Conservation (phyloP, 2,329 filamentous ascomycete genomes). For the Triangularia setosa region DNA sequence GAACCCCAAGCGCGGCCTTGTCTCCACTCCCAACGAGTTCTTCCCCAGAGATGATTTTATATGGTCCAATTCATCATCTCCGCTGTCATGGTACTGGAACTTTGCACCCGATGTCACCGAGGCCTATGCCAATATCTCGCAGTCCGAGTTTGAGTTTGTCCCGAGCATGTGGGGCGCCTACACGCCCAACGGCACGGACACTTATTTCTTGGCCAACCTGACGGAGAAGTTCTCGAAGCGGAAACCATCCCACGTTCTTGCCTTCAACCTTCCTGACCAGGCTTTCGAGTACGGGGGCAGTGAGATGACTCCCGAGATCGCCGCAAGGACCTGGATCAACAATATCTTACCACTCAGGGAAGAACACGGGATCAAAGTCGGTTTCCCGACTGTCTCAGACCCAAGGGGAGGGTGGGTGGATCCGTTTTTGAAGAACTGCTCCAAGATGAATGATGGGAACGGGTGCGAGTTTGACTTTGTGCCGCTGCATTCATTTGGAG, state of each 20-base stretch:
- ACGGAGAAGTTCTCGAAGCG: slow-evolving; percentile 47
- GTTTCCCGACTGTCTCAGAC: slow-evolving; percentile 58
- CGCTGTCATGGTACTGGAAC: slow-evolving; percentile 82
- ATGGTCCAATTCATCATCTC: slow-evolving; percentile 54
- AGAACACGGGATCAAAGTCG: slow-evolving; percentile 58
- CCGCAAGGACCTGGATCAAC: slow-evolving; percentile 64
- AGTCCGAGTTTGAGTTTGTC: slow-evolving; percentile 64
- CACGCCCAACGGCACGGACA: slow-evolving; percentile 41
- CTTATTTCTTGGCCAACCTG: slow-evolving; percentile 58
- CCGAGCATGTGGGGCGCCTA: slow-evolving; percentile 71
- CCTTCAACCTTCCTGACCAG: slow-evolving; percentile 75
- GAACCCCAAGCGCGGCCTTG: slow-evolving; percentile 66
- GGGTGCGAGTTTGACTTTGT: slow-evolving; percentile 60
- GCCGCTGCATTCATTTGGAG: slow-evolving; percentile 65
- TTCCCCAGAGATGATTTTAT: slow-evolving; percentile 59
- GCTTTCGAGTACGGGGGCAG: slow-evolving; percentile 53
- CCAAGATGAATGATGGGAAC: slow-evolving; percentile 41
- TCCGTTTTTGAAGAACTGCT: slow-evolving; percentile 62
- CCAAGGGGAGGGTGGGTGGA: slow-evolving; percentile 58
- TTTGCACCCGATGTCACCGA: slow-evolving; percentile 56
- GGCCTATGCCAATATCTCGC: slow-evolving; percentile 43
- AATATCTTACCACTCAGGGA: slow-evolving; percentile 65
- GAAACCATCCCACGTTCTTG: slow-evolving; percentile 64
- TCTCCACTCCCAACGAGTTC: slow-evolving; percentile 56
- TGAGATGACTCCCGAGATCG: slow-evolving; percentile 52